Evolutionary conservation across 352 stramenopile species (phyloP), one percentile per base, ranked within the genome.

Genomic region (Aphanomyces astaci): DNA sequence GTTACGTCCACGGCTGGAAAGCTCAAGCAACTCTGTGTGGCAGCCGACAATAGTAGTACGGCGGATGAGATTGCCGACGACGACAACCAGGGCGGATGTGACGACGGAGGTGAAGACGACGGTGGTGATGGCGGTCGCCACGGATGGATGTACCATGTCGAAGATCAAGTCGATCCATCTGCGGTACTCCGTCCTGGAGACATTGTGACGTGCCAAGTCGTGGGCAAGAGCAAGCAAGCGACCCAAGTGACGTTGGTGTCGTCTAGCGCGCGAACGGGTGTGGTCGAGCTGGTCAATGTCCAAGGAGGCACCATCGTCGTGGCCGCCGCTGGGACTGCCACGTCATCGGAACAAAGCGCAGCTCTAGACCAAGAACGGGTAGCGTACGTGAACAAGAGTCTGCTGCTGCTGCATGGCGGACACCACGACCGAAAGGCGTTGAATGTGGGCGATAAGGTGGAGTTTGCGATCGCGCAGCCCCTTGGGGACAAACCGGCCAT

Each of bases 101-200:
- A 71, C 1, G 66, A 60, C 32, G 68, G 72, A n/a, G n/a, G n/a
- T n/a, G n/a, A 52, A 15, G 63, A 52, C 2, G 45, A 28, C 13
- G 33, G 1, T 1, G 53, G 62, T 33, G 73, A 71, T 2, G 66
- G 56, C 32, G 68, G 72, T 59, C 66, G 39, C 54, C 74, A 40
- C 75, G 72, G 39, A 33, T 73, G 36, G 87, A 80, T 54, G 57
- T 93, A 82, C 72, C 81, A 89, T 67, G 75, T 93, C 52, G 81
- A 81, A 49, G 84, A 93, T 69, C 73, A 91, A 28, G 69, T 66
- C 2, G 81, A 90, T 64, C 75, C 70, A 7, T 72, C 63, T 5
- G 76, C 78, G 1, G 73, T 93, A 54, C 63, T 93, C 15, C 84
- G 82, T 43, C 79, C 90, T 32, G 84, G 82, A 0, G 84, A 93